Conservation (phyloP, 306 rosid species). For the Quercus engelmannii region DNA sequence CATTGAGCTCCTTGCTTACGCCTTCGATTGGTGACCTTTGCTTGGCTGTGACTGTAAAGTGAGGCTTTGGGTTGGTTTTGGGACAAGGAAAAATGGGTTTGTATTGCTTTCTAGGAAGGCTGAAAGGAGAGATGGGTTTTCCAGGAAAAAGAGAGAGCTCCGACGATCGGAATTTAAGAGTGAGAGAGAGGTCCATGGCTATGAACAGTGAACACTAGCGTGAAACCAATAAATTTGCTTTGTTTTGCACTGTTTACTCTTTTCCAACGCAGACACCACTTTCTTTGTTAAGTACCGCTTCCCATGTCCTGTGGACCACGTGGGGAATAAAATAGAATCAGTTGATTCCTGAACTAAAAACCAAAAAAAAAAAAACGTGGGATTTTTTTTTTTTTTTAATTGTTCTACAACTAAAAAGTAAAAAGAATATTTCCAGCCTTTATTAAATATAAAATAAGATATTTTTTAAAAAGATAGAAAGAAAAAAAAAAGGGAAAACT, state of each 20-base stretch:
- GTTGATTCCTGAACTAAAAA: too few relatives aligned
- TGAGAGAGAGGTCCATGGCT: constrained; percentile 25
- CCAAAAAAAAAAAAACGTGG: too few relatives aligned
- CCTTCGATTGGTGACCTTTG: constrained; percentile 46
- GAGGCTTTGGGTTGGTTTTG: background rate
- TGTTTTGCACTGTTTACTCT: background rate
- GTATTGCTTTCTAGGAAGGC: constrained; percentile 9
- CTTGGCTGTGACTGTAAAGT: constrained; percentile 30
- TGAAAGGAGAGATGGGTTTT: constrained; percentile 21
- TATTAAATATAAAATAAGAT: too few relatives aligned
- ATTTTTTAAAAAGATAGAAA: too few relatives aligned
- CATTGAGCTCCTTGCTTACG: constrained; percentile 46
- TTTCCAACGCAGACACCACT: too few relatives aligned
- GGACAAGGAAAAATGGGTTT: constrained; percentile 12
- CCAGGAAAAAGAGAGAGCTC: constrained; percentile 18
- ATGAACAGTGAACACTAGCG: background rate
- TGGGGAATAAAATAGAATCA: too few relatives aligned
- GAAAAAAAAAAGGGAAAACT: too few relatives aligned
- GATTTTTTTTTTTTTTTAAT: too few relatives aligned
- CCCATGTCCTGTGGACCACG: too few relatives aligned
- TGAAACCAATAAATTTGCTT: background rate
- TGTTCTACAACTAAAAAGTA: too few relatives aligned
- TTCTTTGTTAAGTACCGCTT: too few relatives aligned
- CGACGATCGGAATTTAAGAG: constrained; percentile 30
- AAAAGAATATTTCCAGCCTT: too few relatives aligned